phyloP scores from a whole-genome alignment of 495 filamentous ascomycete genomes.

The Aspergillus baeticus region DNA sequence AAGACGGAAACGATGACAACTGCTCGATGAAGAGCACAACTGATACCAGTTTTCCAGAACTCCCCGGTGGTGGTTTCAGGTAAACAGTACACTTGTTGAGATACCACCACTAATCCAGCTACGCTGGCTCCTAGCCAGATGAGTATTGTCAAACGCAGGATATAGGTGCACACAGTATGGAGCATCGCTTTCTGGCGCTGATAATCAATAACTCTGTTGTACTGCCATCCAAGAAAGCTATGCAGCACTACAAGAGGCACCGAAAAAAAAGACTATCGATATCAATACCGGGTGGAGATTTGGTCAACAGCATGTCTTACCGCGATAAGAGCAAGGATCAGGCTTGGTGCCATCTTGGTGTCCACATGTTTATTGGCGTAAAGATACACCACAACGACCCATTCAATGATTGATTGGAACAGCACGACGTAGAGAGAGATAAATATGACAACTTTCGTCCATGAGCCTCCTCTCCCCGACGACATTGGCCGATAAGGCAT shows the following conservation, averaged over 20 bases:
- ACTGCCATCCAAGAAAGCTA: conserved; percentile 46
- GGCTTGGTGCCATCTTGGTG: conserved; percentile 43
- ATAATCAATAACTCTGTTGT: conserved; percentile 39
- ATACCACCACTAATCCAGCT: conserved; percentile 41
- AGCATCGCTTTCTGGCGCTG: conserved; percentile 34
- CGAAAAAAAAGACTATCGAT: conserved; percentile 36
- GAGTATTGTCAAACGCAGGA: conserved; percentile 35
- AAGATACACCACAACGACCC: conserved; percentile 38
- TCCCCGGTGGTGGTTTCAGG: conserved; percentile 23
- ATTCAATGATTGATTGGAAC: conserved; percentile 38
- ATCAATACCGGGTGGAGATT: conserved; percentile 4
- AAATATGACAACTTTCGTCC: conserved; percentile 45
- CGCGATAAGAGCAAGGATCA: conserved; percentile 37
- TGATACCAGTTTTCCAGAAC: conserved; percentile 41
- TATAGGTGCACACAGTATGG: conserved; percentile 38
- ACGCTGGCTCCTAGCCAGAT: conserved; percentile 44
- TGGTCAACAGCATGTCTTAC: conserved; percentile 22
- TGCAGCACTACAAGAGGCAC: conserved; percentile 41
- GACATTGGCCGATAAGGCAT: conserved; percentile 29
- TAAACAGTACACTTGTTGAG: conserved; percentile 40
- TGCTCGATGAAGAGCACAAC: conserved; percentile 42
- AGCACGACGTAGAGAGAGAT: conserved; percentile 40
- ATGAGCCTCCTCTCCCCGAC: conserved; percentile 33
- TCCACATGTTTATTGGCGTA: conserved; percentile 39
- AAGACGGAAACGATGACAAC: conserved; percentile 36